Percentiles rank a stretch among this genome's conserved stretches.
These are phyloP conservation scores for Pseudogymnoascus sp. DNA, from an alignment of 2,329 filamentous ascomycete genomes.

Conservation along the genomic window DNA sequence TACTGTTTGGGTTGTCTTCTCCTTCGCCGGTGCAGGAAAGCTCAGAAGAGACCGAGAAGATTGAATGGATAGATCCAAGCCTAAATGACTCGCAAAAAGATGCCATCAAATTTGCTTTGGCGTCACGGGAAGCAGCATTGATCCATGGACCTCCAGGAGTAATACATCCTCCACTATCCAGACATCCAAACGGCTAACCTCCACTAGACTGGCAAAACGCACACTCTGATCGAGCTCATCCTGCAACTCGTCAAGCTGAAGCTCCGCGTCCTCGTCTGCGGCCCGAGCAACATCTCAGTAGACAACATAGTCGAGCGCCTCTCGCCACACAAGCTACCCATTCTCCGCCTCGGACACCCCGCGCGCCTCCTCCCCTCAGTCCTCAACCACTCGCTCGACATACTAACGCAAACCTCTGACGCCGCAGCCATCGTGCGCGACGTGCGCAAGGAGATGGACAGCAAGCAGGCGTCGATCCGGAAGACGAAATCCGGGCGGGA, in stretches of 20 bases:
- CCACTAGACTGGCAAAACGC: slow-evolving; percentile 78
- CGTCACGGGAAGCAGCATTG: slow-evolving; percentile 70
- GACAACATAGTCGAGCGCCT: slow-evolving; percentile 97
- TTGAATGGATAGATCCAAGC: slow-evolving; percentile 53
- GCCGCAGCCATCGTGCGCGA: slow-evolving; percentile 84
- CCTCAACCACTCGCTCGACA: slow-evolving; percentile 80
- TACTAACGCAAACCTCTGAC: slow-evolving; percentile 82
- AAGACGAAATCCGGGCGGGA: slow-evolving; percentile 79
- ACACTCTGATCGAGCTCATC: slow-evolving; percentile 91
- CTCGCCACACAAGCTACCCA: slow-evolving; percentile 72
- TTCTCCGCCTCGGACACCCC: slow-evolving; percentile 86
- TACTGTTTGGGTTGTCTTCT: slow-evolving; percentile 51
- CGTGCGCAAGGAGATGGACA: slow-evolving; percentile 85
- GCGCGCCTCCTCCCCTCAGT: slow-evolving; percentile 84
- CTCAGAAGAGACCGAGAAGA: slow-evolving; percentile 34
- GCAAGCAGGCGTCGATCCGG: slow-evolving; percentile 77
- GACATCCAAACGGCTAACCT: background rate
- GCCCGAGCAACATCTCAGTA: slow-evolving; percentile 92
- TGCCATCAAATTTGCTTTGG: slow-evolving; percentile 72
- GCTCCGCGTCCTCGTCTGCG: slow-evolving; percentile 79
- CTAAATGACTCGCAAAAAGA: slow-evolving; percentile 61
- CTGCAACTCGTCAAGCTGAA: slow-evolving; percentile 73
- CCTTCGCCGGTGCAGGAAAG: slow-evolving; percentile 40
- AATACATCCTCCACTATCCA: slow-evolving; percentile 22
- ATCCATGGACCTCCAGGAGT: slow-evolving; percentile 90